Base-by-base conservation (phyloP, 129 eudicot genomes). In the Smallanthus sonchifolius region DNA sequence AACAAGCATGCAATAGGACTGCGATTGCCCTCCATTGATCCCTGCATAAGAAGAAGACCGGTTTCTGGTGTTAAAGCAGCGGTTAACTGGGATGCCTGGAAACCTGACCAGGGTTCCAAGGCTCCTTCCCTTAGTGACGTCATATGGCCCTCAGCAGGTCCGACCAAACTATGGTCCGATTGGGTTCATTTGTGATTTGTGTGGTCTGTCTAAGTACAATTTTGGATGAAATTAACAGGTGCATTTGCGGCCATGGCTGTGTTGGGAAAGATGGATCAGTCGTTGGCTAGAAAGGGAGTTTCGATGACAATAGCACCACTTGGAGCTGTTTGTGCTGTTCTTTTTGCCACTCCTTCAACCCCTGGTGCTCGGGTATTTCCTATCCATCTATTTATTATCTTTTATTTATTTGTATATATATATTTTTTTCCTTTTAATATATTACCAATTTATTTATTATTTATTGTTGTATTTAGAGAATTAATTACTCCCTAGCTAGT, bases 171-270 rank as follows among this genome's bases (percentile, higher is more conserved):
- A 13, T 10, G 3, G 13, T 8, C 6, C 30, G 85, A 81, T 83
- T 80, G 15, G 43, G 7, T 34, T 28, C 2, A 0, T 43, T 14
- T 32, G 11, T 44, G 2, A 11, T 56, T 36, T 1, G 1, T 45
- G 4, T 2, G n/a, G 45, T 14, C 7, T 66, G 14, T n/a, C n/a
- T n/a, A n/a, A n/a, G n/a, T n/a, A 6, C 35, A 16, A n/a, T 17
- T 2, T 47, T 47, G 60, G 37, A n/a, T 49, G 54, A 56, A 6
- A 4, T 2, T 45, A 52, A 28, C 19, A 83, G 99, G 99, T 72
- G 97, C 94, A 74, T 95, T 95, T 87, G 94, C 87, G 63, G 99
- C 97, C 32, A 95, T 95, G 99, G 99, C 96, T 17, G 68, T 87
- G 45, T 62, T 95, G 67, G 99, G 96, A 15, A 95, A 85, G 86